These are phyloP conservation scores for Leptographium radiaticola DNA, from an alignment of 2,329 filamentous ascomycete species.

Conservation along the genomic window DNA sequence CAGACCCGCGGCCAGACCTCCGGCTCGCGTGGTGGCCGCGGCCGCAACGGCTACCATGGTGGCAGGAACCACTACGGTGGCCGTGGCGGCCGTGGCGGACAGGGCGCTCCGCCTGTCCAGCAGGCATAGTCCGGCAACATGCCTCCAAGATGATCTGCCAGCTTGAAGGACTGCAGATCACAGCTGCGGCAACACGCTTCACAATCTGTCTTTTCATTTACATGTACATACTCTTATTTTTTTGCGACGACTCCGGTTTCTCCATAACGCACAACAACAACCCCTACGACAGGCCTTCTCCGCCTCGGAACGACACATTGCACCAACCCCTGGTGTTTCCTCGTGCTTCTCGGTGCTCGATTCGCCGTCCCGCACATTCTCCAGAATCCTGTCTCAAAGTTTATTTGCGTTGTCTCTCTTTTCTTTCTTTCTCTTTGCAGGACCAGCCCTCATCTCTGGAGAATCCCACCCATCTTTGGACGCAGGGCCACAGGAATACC, in stretches of 20 bases:
- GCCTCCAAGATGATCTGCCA: neutral
- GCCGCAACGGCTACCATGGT: constrained; percentile 5
- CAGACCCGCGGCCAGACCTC: constrained; percentile 2
- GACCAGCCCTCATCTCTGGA: neutral
- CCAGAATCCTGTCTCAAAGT: too few relatives aligned
- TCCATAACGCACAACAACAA: too few relatives aligned
- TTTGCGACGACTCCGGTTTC: neutral
- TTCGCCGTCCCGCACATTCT: too few relatives aligned
- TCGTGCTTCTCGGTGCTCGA: too few relatives aligned
- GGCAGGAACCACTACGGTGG: neutral
- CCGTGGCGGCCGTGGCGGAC: neutral
- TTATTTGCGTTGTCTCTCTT: neutral
- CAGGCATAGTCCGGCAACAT: neutral
- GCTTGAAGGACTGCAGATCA: neutral
- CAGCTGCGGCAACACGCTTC: neutral
- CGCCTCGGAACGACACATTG: too few relatives aligned
- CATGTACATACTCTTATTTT: neutral
- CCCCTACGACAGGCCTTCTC: neutral
- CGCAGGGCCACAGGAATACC: neutral
- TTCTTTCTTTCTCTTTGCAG: neutral
- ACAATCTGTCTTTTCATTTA: neutral
- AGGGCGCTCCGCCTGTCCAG: neutral
- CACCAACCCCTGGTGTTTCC: too few relatives aligned
- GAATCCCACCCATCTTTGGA: neutral
- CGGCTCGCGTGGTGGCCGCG: constrained; percentile 3